These are phyloP conservation scores for Scenedesmus sp. DNA, from an alignment of 163 green algal species.

Conservation along the genomic window DNA sequence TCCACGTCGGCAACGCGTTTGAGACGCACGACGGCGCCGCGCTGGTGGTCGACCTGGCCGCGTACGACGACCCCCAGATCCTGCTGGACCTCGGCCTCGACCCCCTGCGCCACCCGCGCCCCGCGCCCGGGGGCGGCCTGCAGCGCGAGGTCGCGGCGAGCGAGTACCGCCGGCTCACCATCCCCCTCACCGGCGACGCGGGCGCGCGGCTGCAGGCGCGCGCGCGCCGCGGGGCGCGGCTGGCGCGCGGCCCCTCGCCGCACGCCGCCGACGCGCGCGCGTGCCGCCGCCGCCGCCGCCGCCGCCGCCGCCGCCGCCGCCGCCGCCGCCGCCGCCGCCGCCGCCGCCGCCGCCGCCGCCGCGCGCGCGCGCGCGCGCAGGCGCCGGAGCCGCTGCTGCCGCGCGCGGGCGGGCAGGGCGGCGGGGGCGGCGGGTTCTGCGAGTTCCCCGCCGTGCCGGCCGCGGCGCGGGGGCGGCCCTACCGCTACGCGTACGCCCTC, in stretches of 20 bases:
- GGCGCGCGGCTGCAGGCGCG: slow-evolving; percentile 7
- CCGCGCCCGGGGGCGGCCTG: background rate
- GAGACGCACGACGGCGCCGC: slow-evolving; percentile 47
- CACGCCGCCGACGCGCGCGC: too few relatives aligned
- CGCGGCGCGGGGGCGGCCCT: background rate
- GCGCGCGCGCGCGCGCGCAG: background rate
- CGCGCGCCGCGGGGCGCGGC: too few relatives aligned
- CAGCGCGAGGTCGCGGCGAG: slow-evolving; percentile 34
- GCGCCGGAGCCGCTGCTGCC: slow-evolving; percentile 15
- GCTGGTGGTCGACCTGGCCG: slow-evolving; percentile 61
- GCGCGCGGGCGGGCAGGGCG: slow-evolving; percentile 4
- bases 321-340: too few relatives aligned
- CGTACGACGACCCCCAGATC: slow-evolving; percentile 71
- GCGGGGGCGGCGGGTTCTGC: slow-evolving; percentile 48
- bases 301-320: too few relatives aligned
- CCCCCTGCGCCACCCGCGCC: slow-evolving; percentile 41
- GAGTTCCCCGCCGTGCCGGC: slow-evolving; percentile 71
- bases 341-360: background rate
- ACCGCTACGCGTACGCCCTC: slow-evolving; percentile 69
- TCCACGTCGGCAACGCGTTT: slow-evolving; percentile 76
- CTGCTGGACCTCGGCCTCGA: slow-evolving; percentile 70
- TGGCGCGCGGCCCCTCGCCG: too few relatives aligned
- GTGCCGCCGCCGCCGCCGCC: too few relatives aligned
- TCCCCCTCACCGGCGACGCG: slow-evolving; percentile 50
- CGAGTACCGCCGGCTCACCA: slow-evolving; percentile 55